Evolutionary conservation across 805 yeast species (phyloP).

Genomic region (Starmerella etchellsii): DNA sequence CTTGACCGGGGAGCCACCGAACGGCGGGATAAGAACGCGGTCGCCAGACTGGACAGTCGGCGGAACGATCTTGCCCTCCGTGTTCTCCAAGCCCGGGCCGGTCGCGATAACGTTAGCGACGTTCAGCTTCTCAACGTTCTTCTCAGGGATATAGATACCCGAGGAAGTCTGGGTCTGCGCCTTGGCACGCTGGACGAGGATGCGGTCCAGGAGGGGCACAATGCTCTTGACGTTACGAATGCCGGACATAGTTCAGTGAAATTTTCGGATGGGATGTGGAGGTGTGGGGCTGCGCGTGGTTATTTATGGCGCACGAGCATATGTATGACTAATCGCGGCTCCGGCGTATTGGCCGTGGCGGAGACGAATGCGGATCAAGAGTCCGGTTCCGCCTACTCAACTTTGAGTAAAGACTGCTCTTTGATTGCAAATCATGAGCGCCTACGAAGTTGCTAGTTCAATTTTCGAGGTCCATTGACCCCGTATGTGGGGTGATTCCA

Average conservation of each 20-base stretch:
- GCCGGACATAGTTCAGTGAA: constrained; percentile 14
- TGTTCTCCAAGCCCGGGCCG: constrained; percentile 82
- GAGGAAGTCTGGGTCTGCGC: constrained; percentile 84
- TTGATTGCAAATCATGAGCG: too few relatives aligned
- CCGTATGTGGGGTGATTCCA: too few relatives aligned
- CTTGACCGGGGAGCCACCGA: constrained; percentile 84
- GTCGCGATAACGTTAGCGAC: constrained; percentile 86
- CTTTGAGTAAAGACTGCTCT: too few relatives aligned
- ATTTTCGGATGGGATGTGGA: constrained; percentile 1
- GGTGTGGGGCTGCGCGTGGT: not conserved
- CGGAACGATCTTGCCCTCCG: constrained; percentile 57
- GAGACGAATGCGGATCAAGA: too few relatives aligned
- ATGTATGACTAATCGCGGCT: too few relatives aligned
- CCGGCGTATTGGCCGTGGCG: too few relatives aligned
- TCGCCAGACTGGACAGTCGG: constrained; percentile 82
- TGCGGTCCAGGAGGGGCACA: constrained; percentile 90
- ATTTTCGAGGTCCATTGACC: too few relatives aligned
- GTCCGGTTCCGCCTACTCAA: too few relatives aligned
- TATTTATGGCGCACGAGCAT: not conserved
- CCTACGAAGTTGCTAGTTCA: too few relatives aligned
- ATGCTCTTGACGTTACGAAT: constrained; percentile 74
- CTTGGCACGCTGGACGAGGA: constrained; percentile 86
- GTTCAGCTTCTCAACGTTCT: constrained; percentile 86
- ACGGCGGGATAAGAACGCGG: constrained; percentile 83
- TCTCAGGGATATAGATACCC: constrained; percentile 89